A percentile compares a stretch with the other conserved stretches of the same genome.
phyloP scores from a whole-genome alignment of 306 rosid genomes.

The Cicer yamashitae region DNA sequence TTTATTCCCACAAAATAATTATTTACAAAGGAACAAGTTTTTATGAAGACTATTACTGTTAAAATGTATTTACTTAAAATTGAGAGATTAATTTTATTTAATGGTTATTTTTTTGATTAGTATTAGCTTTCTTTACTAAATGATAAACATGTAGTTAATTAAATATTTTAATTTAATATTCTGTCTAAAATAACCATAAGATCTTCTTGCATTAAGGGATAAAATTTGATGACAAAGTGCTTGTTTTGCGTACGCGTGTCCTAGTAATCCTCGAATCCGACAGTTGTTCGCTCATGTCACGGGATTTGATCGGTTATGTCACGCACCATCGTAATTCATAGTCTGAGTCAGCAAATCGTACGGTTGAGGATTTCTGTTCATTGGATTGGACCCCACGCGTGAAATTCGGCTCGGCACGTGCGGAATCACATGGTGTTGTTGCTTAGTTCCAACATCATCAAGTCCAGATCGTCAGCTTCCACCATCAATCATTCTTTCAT shows the following conservation, averaged over 20 bases:
- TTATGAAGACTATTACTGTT: too few relatives aligned
- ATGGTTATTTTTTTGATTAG: too few relatives aligned
- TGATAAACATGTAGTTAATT: too few relatives aligned
- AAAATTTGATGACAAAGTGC: too few relatives aligned
- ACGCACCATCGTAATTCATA: neutral
- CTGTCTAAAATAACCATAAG: too few relatives aligned
- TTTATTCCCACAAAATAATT: too few relatives aligned
- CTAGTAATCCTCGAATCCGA: constrained; percentile 76
- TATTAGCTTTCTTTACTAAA: too few relatives aligned
- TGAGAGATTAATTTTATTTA: too few relatives aligned
- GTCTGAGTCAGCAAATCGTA: constrained; percentile 11
- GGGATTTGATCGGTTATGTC: constrained; percentile 41
- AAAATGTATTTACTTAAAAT: too few relatives aligned
- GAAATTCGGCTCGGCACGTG: constrained; percentile 47
- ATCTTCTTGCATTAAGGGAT: too few relatives aligned
- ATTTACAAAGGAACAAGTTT: too few relatives aligned
- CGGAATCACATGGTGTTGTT: constrained; percentile 46
- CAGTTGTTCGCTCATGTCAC: constrained; percentile 39
- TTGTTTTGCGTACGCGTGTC: constrained; percentile 46
- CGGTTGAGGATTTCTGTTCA: constrained; percentile 15
- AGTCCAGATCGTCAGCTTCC: neutral
- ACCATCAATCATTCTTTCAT: neutral
- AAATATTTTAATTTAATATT: too few relatives aligned
- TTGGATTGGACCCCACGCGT: constrained; percentile 37
- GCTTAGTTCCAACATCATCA: neutral